phyloP scores from a whole-genome alignment of 1,284 basidiomycete species.

The Crucibulum parvulum region DNA sequence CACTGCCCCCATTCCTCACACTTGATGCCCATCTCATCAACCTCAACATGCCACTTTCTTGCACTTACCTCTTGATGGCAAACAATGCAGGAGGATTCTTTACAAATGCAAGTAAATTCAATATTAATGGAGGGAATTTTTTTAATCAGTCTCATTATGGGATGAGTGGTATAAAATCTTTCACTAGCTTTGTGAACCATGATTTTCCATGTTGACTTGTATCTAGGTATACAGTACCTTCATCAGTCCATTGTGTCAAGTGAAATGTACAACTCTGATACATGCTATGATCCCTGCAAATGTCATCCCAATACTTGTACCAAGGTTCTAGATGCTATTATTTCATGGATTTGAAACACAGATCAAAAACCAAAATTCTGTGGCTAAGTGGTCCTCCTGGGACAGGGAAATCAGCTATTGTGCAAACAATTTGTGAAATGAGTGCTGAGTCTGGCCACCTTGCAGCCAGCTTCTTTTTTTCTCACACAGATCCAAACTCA shows the following conservation, averaged over 20 bases:
- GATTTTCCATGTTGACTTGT: no score
- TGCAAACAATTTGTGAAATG: neutral
- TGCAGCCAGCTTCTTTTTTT: neutral
- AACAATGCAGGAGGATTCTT: neutral
- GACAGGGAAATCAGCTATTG: neutral
- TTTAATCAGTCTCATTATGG: neutral
- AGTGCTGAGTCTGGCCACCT: neutral
- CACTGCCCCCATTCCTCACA: no score
- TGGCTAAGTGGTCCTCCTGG: neutral
- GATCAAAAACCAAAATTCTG: neutral
- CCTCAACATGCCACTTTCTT: no score
- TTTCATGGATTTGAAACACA: neutral
- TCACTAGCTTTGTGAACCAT: neutral
- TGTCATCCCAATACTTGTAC: neutral
- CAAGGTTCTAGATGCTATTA: neutral
- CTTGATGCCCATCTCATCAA: no score
- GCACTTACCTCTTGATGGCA: no score
- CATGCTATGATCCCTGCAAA: neutral
- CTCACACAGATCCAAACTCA: neutral
- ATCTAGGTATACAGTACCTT: neutral
- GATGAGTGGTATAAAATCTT: neutral
- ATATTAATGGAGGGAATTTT: neutral
- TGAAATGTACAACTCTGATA: neutral
- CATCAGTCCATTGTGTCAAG: neutral
- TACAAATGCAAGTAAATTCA: neutral